phyloP scores from a whole-genome alignment of 2,329 filamentous ascomycete genomes.

The Fusarium tjaetaba region DNA sequence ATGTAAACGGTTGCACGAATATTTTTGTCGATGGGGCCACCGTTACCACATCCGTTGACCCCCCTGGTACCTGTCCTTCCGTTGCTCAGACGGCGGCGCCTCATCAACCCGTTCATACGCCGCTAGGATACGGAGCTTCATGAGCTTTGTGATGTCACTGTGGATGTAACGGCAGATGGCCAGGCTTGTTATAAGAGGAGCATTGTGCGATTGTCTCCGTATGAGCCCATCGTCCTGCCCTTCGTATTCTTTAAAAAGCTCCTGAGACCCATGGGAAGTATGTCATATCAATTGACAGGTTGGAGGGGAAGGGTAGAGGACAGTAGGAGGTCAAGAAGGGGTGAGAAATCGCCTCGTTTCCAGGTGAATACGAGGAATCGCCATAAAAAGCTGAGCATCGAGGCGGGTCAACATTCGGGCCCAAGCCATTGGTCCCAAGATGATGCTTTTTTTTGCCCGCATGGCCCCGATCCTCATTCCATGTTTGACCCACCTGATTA shows the following conservation, averaged over 20 bases:
- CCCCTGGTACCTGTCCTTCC: constrained; percentile 21
- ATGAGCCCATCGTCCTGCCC: constrained; percentile 4
- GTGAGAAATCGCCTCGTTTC: constrained; percentile 6
- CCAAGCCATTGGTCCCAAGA: constrained; percentile 35
- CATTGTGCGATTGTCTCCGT: constrained; percentile 1
- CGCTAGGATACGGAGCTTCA: constrained; percentile 12
- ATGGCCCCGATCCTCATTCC: constrained; percentile 26
- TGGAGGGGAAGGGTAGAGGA: neutral
- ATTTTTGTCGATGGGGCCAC: constrained; percentile 21
- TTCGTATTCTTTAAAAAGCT: constrained; percentile 34
- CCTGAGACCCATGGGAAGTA: constrained; percentile 1
- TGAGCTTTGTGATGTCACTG: constrained; percentile 37
- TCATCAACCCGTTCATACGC: constrained; percentile 4
- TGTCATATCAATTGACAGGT: neutral
- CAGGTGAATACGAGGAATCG: constrained; percentile 38
- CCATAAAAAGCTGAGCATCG: constrained; percentile 35
- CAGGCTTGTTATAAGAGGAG: neutral
- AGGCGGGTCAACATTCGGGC: constrained; percentile 34
- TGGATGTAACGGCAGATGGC: constrained; percentile 27
- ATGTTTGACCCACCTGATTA: constrained; percentile 23
- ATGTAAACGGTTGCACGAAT: constrained; percentile 6
- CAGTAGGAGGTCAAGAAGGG: neutral
- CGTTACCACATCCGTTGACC: constrained; percentile 2
- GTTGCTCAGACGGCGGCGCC: constrained; percentile 25
- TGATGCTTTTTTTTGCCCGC: constrained; percentile 17